Evolutionary conservation across 179 eudicot genomes (phyloP), one percentile per base, ranked within the genome.

Genomic region (Heliamphora pulchella): DNA sequence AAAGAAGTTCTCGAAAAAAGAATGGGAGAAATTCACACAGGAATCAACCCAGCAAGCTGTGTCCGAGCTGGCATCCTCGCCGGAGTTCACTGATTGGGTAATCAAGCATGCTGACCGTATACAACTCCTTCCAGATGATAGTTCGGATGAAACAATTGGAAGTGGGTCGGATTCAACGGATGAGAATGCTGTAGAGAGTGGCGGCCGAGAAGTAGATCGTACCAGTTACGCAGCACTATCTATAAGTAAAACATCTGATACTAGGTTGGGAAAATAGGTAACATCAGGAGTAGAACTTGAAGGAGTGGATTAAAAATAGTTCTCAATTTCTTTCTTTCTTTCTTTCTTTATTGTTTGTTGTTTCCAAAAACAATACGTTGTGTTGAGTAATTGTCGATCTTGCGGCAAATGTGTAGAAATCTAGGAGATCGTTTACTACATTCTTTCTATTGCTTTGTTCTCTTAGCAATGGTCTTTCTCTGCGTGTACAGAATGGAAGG

Each of bases 41-140:
- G 94, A 94, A 81, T 89, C 96, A 22, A 96, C 99, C 4, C 84
- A 85, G 73, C 83, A 92, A 80, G 91, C 97, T 17, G 80, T 96
- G 84, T 85, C 84, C 3, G 93, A 86, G 51, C 80, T 88, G 89
- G 86, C 92, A 41, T 85, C 96, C 58, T 86, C 90, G 17, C 99
- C 99, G 0, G 91, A 92, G 71, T 96, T 96, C 82, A 81, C 90
- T 0, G 93, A 94, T 18, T 96, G 99, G 99, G 50, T 92, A 14
- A 83, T 92, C n/a, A 88, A 92, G 31, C 72, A 92, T 64, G 91
- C 96, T 17, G 91, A 92, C 57, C 80, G 96, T 67, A 86, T 96
- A 71, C 90, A 89, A 80, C 59, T 94, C 71, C 85, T 82, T 66
- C 82, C 89, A 0, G 92, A 87, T 7, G 83, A 86, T 17, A 84